phyloP scores from a whole-genome alignment of 495 filamentous ascomycete genomes.

The Penicillium nucicola region DNA sequence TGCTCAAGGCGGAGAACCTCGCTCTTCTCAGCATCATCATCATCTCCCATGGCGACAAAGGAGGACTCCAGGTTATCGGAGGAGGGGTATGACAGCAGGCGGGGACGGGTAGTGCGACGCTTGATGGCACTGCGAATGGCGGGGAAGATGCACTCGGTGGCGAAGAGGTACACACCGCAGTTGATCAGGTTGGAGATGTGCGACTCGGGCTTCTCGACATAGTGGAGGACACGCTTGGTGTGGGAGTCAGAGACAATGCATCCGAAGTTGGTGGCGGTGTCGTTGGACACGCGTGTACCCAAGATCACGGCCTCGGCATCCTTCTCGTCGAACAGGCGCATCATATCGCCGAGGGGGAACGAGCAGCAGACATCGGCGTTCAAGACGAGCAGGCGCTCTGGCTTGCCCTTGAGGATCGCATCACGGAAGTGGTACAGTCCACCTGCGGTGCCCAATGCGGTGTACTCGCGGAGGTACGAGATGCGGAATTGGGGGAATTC shows the following conservation, averaged over 20 bases:
- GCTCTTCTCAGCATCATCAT: slow-evolving; percentile 72
- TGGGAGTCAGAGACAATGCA: slow-evolving; percentile 96
- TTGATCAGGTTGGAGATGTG: slow-evolving; percentile 99
- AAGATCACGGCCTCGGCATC: slow-evolving; percentile 97
- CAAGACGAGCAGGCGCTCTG: slow-evolving; percentile 93
- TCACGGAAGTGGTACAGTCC: slow-evolving; percentile 99
- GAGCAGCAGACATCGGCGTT: slow-evolving; percentile 99
- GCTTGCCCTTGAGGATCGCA: slow-evolving; percentile 93
- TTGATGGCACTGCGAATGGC: slow-evolving; percentile 94
- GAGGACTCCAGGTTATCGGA: slow-evolving; percentile 87
- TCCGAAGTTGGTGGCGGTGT: slow-evolving; percentile 92
- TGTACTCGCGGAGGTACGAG: slow-evolving; percentile 97
- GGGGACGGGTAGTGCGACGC: slow-evolving; percentile 86
- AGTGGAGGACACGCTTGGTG: slow-evolving; percentile 95
- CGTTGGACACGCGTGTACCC: slow-evolving; percentile 87
- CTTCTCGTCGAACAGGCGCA: slow-evolving; percentile 87
- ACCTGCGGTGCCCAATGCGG: slow-evolving; percentile 91
- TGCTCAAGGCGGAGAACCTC: slow-evolving; percentile 95
- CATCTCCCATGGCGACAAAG: slow-evolving; percentile 64
- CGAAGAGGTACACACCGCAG: slow-evolving; percentile 97
- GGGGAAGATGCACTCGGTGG: slow-evolving; percentile 93
- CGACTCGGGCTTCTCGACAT: slow-evolving; percentile 98
- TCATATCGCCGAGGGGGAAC: slow-evolving; percentile 94
- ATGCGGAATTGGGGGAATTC: slow-evolving; percentile 89
- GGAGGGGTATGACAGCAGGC: slow-evolving; percentile 89